These are phyloP conservation scores for Leucocoprinus sp. DNA, from an alignment of 768 basidiomycete genomes.

Conservation along the genomic window DNA sequence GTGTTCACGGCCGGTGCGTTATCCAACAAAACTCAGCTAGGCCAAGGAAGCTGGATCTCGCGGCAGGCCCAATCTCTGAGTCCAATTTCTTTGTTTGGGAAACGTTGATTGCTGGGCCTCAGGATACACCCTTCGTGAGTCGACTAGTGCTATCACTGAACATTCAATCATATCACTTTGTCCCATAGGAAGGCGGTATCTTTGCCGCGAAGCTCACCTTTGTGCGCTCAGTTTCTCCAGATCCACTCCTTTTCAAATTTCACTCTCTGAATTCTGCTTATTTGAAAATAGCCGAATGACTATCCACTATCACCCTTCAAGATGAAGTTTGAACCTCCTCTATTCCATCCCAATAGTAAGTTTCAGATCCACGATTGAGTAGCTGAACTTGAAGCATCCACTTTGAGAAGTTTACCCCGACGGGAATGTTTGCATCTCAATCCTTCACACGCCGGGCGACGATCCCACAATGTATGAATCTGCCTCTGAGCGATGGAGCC, in stretches of 20 bases:
- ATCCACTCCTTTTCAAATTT: not conserved
- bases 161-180: constrained; percentile 2
- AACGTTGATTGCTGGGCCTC: constrained; percentile 87
- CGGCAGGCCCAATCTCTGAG: constrained; percentile 77
- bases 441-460: constrained; percentile 90
- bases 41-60: constrained; percentile 10
- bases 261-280: constrained; percentile 9
- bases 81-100: constrained; percentile 96
- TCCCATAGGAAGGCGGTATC: constrained; percentile 80
- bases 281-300: constrained; percentile 59
- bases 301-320: constrained; percentile 99
- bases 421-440: constrained; percentile 97
- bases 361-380: too few species aligned
- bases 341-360: constrained; percentile 97
- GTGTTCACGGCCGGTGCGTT: constrained; percentile 87
- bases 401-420: constrained; percentile 75
- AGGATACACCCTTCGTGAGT: constrained; percentile 89
- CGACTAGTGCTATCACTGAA: not conserved
- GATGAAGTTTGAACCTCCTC: constrained; percentile 96
- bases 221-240: constrained; percentile 42
- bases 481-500: constrained; percentile 95
- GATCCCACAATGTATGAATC: constrained; percentile 92
- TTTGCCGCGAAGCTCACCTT: constrained; percentile 91
- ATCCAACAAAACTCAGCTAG: constrained; percentile 4
- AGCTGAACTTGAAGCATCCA: not conserved